Evolutionary conservation across 139 green algal species (phyloP).

Genomic region (Chlorella sorokiniana): DNA sequence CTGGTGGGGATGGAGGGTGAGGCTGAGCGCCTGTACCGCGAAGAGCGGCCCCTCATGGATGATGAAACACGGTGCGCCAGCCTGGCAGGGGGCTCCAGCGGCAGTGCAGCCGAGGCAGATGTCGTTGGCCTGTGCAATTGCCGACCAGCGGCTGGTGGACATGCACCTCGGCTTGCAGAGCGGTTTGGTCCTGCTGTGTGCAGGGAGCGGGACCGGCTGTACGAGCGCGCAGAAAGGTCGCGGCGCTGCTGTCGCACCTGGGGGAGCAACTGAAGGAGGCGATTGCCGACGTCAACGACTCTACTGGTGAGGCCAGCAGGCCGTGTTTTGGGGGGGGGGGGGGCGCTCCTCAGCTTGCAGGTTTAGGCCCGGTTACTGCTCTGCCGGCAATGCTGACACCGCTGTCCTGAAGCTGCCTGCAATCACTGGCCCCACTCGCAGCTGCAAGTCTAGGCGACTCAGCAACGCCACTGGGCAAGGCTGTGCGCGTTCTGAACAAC

Average conservation of each 20-base stretch:
- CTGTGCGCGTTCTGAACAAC: conserved; percentile 90
- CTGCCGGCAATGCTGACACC: no score
- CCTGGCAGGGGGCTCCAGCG: conserved; percentile 40
- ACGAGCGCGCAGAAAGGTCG: conserved; percentile 57
- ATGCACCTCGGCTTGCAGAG: neutral
- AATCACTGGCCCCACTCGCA: neutral
- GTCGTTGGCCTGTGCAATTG: no score
- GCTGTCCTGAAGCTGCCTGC: no score
- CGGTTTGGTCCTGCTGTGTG: neutral
- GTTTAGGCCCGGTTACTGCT: no score
- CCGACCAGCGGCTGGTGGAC: no score
- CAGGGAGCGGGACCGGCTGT: conserved; percentile 69
- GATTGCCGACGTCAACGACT: conserved; percentile 43
- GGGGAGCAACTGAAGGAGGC: conserved; percentile 61
- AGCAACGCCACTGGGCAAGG: conserved; percentile 70
- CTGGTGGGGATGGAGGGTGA: conserved; percentile 70
- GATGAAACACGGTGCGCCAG: conserved; percentile 27
- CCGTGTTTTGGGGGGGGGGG: neutral
- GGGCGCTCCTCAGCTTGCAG: neutral
- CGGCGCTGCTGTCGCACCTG: conserved; percentile 48
- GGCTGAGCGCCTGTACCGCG: conserved; percentile 70
- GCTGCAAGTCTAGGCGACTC: conserved; percentile 60
- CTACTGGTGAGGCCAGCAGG: conserved; percentile 7
- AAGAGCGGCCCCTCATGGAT: conserved; percentile 39
- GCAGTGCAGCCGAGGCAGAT: no score